A percentile compares a stretch with the other conserved stretches of the same genome.
Conservation (phyloP, 2,329 filamentous ascomycete species). For the Colletotrichum magnum region DNA sequence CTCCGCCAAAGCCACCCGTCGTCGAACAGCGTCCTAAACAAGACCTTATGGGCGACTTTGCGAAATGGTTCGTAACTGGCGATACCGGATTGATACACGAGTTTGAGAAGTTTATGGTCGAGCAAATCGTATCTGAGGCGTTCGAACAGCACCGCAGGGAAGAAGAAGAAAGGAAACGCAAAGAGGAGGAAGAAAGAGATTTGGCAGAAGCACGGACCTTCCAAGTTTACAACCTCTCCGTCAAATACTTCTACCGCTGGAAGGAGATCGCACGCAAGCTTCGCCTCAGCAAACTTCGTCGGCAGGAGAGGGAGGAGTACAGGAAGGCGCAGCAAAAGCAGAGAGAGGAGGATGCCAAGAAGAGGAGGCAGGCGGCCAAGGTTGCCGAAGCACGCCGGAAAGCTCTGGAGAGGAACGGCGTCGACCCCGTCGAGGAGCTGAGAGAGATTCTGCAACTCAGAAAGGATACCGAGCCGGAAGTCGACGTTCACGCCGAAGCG, state of each 20-base stretch:
- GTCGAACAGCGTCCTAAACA: conserved; percentile 32
- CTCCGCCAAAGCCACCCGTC: conserved; percentile 1
- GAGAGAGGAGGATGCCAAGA: conserved; percentile 49
- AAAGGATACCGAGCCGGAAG: conserved; percentile 47
- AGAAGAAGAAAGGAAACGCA: conserved; percentile 57
- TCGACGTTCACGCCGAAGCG: conserved; percentile 49
- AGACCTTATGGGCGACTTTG: conserved; percentile 64
- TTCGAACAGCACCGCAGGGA: conserved; percentile 58
- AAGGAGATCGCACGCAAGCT: conserved; percentile 63
- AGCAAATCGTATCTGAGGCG: conserved; percentile 58
- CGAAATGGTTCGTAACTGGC: conserved; percentile 68
- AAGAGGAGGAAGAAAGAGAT: conserved; percentile 64
- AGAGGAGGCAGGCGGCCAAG: conserved; percentile 51
- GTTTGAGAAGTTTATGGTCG: conserved; percentile 62
- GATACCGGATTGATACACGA: conserved; percentile 68
- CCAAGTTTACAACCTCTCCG: conserved; percentile 62
- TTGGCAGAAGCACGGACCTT: conserved; percentile 64
- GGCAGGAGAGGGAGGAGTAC: conserved; percentile 65
- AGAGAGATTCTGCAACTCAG: conserved; percentile 50
- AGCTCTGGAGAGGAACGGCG: conserved; percentile 27
- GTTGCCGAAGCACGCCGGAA: conserved; percentile 29
- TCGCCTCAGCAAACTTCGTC: conserved; percentile 64
- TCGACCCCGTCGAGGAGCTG: conserved; percentile 54
- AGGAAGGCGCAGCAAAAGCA: conserved; percentile 57
- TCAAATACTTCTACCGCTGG: conserved; percentile 73